phyloP scores from a whole-genome alignment of 805 yeast genomes.

The Yarrowia sp. region DNA sequence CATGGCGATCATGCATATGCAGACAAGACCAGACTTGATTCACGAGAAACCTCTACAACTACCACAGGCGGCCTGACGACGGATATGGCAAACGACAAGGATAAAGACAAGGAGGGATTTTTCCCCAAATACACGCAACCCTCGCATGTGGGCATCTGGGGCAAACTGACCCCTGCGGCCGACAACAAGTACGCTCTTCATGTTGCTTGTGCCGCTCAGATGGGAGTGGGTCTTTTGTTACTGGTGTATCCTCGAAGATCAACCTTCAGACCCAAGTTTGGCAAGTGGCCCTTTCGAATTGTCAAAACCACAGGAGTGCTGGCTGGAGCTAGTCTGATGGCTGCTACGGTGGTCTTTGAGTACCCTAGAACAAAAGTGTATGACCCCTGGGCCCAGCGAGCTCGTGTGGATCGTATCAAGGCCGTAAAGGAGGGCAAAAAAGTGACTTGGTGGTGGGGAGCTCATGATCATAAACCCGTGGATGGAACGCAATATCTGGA shows the following conservation, averaged over 20 bases:
- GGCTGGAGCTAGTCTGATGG: background rate
- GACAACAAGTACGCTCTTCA: constrained; percentile 58
- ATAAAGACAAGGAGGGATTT: background rate
- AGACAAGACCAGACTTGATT: background rate
- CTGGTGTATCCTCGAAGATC: constrained; percentile 31
- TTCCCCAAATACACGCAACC: constrained; percentile 41
- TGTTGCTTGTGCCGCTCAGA: constrained; percentile 52
- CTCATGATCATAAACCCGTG: constrained; percentile 12
- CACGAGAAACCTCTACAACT: background rate
- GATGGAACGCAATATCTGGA: background rate
- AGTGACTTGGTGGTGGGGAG: constrained; percentile 53
- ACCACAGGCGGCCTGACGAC: too few species aligned
- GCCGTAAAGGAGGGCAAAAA: constrained; percentile 51
- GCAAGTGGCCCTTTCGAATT: background rate
- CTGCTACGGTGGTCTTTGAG: constrained; percentile 46
- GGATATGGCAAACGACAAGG: constrained; percentile 10
- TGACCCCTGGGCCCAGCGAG: constrained; percentile 77
- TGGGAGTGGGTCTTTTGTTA: constrained; percentile 47
- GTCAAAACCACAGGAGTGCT: background rate
- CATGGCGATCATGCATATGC: constrained; percentile 10
- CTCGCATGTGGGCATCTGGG: constrained; percentile 60
- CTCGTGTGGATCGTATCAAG: constrained; percentile 50
- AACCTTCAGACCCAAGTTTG: background rate
- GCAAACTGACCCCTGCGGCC: constrained; percentile 71
- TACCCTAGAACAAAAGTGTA: constrained; percentile 45